These are phyloP conservation scores for Macrophomina tecta DNA, from an alignment of 2,329 filamentous ascomycete species.

Conservation along the genomic window DNA sequence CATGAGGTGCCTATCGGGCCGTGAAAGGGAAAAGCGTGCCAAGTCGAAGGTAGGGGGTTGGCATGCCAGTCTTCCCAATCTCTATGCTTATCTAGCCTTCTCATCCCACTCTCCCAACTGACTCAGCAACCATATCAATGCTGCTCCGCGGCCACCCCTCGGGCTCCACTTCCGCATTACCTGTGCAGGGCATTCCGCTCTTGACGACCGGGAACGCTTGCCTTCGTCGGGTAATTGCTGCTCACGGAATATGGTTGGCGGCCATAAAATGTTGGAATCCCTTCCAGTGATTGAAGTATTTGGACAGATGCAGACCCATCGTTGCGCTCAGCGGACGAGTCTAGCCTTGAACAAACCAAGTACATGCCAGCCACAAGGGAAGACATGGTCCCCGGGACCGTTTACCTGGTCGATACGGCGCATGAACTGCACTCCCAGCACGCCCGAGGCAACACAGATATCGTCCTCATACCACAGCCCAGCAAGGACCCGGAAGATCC, in stretches of 20 bases:
- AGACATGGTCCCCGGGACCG: conserved; percentile 45
- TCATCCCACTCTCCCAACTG: not conserved
- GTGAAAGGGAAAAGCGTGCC: no score
- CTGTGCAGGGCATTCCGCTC: not conserved
- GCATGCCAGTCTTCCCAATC: no score
- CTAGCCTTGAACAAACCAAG: not conserved
- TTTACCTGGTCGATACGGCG: conserved; percentile 51
- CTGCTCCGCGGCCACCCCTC: conserved; percentile 5
- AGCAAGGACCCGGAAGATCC: conserved; percentile 37
- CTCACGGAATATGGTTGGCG: not conserved
- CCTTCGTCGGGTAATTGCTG: not conserved
- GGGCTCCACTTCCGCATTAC: not conserved
- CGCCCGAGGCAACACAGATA: conserved; percentile 44
- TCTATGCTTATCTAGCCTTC: not conserved
- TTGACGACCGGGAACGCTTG: not conserved
- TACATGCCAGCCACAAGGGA: conserved; percentile 4
- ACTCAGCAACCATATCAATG: conserved; percentile 3
- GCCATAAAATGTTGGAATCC: not conserved
- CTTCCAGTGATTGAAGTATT: not conserved
- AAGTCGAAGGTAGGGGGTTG: no score
- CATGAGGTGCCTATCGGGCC: no score
- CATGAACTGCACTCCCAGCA: conserved; percentile 42
- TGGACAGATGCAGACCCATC: not conserved
- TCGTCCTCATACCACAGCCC: conserved; percentile 54
- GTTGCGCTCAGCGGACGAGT: not conserved